These are phyloP conservation scores for Mycena citricolor DNA, from an alignment of 1,284 basidiomycete species.

Conservation along the genomic window DNA sequence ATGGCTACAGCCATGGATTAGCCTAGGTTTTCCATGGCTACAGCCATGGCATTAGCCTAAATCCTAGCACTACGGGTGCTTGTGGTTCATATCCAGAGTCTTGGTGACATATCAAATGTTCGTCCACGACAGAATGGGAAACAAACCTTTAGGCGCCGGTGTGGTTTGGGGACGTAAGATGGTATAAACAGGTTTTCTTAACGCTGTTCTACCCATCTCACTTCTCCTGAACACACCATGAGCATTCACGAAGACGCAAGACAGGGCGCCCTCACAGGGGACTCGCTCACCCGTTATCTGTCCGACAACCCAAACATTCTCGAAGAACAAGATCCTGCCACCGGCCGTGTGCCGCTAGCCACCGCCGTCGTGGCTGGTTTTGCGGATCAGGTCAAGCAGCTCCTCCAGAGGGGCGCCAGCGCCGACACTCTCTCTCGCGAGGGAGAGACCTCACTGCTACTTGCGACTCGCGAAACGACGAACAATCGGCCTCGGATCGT, in stretches of 20 bases:
- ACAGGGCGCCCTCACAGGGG: conserved; percentile 6
- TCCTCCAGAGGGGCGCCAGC: conserved; percentile 8
- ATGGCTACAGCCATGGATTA: too few relatives aligned
- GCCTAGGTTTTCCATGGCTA: too few relatives aligned
- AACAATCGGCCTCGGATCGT: conserved; percentile 9
- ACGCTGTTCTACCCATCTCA: too few relatives aligned
- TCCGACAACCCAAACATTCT: conserved; percentile 6
- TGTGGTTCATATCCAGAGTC: too few relatives aligned
- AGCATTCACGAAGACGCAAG: conserved; percentile 12
- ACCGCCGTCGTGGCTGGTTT: conserved; percentile 11
- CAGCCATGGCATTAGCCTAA: too few relatives aligned
- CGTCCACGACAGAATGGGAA: too few relatives aligned
- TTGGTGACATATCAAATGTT: too few relatives aligned
- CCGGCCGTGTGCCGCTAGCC: conserved; percentile 10
- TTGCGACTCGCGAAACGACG: neutral
- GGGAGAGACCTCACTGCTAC: conserved; percentile 12
- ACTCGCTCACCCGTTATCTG: conserved; percentile 8
- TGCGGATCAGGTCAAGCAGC: conserved; percentile 9
- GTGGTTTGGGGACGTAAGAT: too few relatives aligned
- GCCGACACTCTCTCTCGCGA: conserved; percentile 10
- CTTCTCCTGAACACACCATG: too few relatives aligned
- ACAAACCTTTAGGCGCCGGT: too few relatives aligned
- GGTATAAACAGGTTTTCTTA: too few relatives aligned
- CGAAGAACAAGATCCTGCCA: conserved; percentile 4
- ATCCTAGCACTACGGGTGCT: too few relatives aligned